Conservation (phyloP, 257 asterid species). For the Solanum paucissectum region DNA sequence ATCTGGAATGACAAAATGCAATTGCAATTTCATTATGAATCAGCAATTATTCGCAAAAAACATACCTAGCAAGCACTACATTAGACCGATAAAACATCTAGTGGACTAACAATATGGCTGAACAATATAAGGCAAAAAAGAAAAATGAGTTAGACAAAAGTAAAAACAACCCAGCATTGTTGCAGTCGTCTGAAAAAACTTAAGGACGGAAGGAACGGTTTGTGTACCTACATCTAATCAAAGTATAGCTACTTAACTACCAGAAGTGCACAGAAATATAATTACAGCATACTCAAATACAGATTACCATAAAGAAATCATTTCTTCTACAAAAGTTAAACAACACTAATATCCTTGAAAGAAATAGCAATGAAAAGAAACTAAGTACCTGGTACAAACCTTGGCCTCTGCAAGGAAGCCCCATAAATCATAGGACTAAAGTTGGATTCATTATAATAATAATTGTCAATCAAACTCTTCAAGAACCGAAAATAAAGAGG, state of each 20-base stretch:
- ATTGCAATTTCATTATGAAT: neutral
- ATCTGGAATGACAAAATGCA: neutral
- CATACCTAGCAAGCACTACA: too few relatives aligned
- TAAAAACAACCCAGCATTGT: neutral
- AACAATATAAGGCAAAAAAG: neutral
- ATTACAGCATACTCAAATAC: neutral
- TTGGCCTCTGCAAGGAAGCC: conserved; percentile 75
- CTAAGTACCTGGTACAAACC: conserved; percentile 72
- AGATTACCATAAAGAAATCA: neutral
- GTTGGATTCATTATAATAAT: conserved; percentile 51
- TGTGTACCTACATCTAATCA: neutral
- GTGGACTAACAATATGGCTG: neutral
- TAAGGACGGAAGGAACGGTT: too few relatives aligned
- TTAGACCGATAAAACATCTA: neutral
- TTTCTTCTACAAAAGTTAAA: neutral
- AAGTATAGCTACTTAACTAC: neutral
- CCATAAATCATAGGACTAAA: conserved; percentile 64
- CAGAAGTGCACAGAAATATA: neutral
- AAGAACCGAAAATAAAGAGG: conserved; percentile 76
- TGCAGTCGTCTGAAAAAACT: too few relatives aligned
- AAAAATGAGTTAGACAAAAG: neutral
- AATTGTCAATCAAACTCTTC: conserved; percentile 49
- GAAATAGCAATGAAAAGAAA: neutral
- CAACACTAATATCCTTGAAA: neutral
- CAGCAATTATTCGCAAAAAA: too few relatives aligned